Conservation (phyloP, 2,329 filamentous ascomycete genomes). For the Aureobasidium sp. region DNA sequence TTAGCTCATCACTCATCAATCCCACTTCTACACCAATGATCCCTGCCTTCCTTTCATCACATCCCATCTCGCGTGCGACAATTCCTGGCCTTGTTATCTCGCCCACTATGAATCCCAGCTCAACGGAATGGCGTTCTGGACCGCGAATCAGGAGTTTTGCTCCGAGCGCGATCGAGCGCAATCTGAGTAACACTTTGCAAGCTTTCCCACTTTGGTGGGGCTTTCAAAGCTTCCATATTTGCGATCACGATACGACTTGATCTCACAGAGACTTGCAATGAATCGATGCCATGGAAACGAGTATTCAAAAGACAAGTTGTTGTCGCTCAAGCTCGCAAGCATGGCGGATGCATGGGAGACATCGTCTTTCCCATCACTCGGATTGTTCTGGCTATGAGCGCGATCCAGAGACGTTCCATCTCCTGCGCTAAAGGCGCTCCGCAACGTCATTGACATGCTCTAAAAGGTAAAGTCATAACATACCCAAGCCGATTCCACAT, state of each 20-base stretch:
- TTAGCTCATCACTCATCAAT: not conserved
- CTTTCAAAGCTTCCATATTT: not conserved
- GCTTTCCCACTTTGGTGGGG: conserved; percentile 2
- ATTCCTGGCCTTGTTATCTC: no score
- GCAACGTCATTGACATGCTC: conserved; percentile 15
- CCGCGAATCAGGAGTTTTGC: not conserved
- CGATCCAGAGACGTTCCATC: not conserved
- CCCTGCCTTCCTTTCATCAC: not conserved
- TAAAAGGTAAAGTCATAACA: conserved; percentile 14
- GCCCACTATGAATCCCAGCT: not conserved
- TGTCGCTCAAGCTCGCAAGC: not conserved
- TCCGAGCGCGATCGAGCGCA: not conserved
- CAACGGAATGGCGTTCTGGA: not conserved
- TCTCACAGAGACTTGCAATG: no score
- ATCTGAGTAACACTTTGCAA: not conserved
- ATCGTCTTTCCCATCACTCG: not conserved
- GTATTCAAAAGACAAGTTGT: not conserved
- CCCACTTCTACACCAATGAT: not conserved
- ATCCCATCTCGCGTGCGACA: not conserved
- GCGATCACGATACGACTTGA: not conserved
- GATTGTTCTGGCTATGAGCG: not conserved
- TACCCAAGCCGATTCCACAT: not conserved
- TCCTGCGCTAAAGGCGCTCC: conserved; percentile 1
- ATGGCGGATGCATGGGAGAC: not conserved
- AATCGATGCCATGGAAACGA: not conserved